Base-by-base conservation (phyloP, 805 yeast species). In the Candida krabiensis region DNA sequence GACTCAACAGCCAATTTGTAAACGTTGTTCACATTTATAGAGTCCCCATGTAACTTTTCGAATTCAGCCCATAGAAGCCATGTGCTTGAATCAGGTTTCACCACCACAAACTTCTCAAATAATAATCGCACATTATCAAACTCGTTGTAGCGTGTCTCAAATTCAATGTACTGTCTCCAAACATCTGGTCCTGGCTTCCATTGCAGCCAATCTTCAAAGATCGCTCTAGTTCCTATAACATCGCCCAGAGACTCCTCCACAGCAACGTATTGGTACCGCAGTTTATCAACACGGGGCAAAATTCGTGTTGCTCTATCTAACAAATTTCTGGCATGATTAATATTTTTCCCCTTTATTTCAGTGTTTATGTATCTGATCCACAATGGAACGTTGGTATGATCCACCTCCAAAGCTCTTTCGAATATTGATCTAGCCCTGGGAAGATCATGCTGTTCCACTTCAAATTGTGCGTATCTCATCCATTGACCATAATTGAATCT, bases 381-480 rank as follows among this genome's bases (percentile, higher is more conserved):
- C 34, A 91, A 60, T 4, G 95, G 89, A 2, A 90, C 80, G 56
- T 83, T 79, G 19, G 80, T 77, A 12, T 78, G 75, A 52, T 87
- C 84, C 7, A 86, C 87, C 36, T 80, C 83, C 22, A 91, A 58
- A 0, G 96, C 95, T 35, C 98, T 70, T 59, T 91, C 99, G 63
- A 84, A 85, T 5, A 93, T 70, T 0, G 96, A 86, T 38, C 98
- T 68, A 0, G 95, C 96, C 16, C 97, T 69, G 14, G 76, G 70
- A 43, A 76, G 70, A 53, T 91, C 96, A 43, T 79, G 83, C 50
- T 86, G 91, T 4, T 83, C 84, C 4, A 81, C 59, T 61, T 91
- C 99, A 77, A 89, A 87, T 41, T 75, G 76, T 0, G 96, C 98
- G 60, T 91, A 93, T 39, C 96, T 69, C 57, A 87, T 71, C 96